phyloP scores from a whole-genome alignment of 2,329 filamentous ascomycete genomes.

The Epichloe scottii region DNA sequence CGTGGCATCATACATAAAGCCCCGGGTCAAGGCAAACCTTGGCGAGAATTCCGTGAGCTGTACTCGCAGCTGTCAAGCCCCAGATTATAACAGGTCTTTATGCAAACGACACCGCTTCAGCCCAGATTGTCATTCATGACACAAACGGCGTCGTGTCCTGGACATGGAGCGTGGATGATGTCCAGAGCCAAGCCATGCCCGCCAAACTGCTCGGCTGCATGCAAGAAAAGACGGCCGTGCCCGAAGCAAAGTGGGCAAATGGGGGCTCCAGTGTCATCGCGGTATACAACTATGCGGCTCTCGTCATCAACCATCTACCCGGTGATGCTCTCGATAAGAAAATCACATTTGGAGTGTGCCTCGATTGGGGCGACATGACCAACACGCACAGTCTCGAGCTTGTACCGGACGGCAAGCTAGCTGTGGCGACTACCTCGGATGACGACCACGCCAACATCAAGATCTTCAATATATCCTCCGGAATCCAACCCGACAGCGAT shows the following conservation, averaged over 20 bases:
- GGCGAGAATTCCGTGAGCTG: background rate
- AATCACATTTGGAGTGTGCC: conserved; percentile 1
- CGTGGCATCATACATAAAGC: background rate
- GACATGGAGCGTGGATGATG: conserved; percentile 1
- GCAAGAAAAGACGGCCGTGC: background rate
- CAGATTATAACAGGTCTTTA: background rate
- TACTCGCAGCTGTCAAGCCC: background rate
- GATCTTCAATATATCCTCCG: background rate
- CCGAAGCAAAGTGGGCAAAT: conserved; percentile 1
- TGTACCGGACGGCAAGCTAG: background rate
- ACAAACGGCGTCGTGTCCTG: background rate
- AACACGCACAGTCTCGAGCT: conserved; percentile 2
- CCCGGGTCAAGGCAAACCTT: background rate
- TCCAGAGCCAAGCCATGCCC: background rate
- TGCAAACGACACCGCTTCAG: background rate
- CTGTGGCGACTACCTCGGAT: background rate
- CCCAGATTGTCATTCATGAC: conserved; percentile 1
- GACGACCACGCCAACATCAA: background rate
- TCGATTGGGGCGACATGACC: background rate
- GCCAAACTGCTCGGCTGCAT: background rate
- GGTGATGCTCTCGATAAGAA: background rate
- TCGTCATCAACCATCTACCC: conserved; percentile 3
- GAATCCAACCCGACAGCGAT: background rate
- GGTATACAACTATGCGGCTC: background rate
- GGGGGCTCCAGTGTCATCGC: background rate